These are phyloP conservation scores for Obelidium mucronatum DNA, from an alignment of 192 early-diverging fungal genomes.

Conservation along the genomic window DNA sequence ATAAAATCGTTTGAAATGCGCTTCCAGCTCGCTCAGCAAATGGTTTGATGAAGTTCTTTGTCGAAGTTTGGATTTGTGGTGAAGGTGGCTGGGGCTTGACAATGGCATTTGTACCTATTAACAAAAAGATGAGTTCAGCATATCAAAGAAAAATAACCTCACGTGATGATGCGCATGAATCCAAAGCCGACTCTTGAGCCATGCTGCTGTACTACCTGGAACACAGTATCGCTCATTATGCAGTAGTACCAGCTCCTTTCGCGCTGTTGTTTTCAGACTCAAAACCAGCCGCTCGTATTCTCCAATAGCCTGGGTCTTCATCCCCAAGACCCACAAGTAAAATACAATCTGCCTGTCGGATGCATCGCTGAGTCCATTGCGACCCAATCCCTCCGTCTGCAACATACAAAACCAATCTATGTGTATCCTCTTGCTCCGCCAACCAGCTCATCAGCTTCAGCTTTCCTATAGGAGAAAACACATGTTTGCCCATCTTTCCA, in stretches of 20 bases:
- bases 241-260: conserved; percentile 95
- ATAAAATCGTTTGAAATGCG: conserved; percentile 49
- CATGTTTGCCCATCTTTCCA: conserved; percentile 84
- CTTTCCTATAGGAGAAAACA: conserved; percentile 88
- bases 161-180: conserved; percentile 98
- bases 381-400: conserved; percentile 91
- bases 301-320: conserved; percentile 84
- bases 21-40: conserved; percentile 44
- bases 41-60: too few species aligned
- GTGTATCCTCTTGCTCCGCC: conserved; percentile 90
- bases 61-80: too few species aligned
- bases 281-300: conserved; percentile 92
- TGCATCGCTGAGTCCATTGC: conserved; percentile 94
- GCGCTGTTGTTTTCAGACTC: conserved; percentile 95
- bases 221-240: conserved; percentile 79
- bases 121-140: too few species aligned
- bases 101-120: conserved; percentile 59
- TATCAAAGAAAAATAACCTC: too few species aligned
- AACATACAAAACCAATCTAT: conserved; percentile 90
- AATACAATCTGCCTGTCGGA: conserved; percentile 97
- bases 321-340: conserved; percentile 93
- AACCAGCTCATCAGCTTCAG: conserved; percentile 95
- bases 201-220: conserved; percentile 85
- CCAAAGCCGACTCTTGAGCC: conserved; percentile 94
- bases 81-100: conserved; percentile 35